Evolutionary conservation across 768 basidiomycete species (phyloP), one percentile per base, ranked within the genome.

Genomic region (Lactarius pseudohatsudake): DNA sequence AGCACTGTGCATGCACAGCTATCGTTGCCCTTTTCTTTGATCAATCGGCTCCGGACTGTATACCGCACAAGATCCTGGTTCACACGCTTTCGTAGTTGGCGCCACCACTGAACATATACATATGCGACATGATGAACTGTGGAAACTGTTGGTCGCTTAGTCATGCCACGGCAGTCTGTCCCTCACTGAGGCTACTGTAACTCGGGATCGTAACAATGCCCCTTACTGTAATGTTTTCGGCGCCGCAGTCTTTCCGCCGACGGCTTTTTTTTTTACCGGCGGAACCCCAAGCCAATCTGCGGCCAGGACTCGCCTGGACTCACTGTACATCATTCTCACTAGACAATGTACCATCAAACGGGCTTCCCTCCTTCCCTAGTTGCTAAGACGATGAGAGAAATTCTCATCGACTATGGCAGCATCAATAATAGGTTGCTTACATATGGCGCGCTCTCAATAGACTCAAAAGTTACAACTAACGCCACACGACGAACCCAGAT

Each of bases 321-420:
- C n/a, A n/a, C 11, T 38, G 38, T 40, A 16, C 11, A 20, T 53
- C 47, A 22, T 11, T 50, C 6, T 26, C 50, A 26, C 26, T 15
- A 41, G 41, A 41, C 6, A 53, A 15, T 5, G 7, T 11, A 22
- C 16, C 50, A 45, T 64, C 53, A 45, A 53, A 36, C 41, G 26
- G 36, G 9, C 13, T 28, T 54, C 34, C 41, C 18, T 26, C 26
- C 30, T 18, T 9, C 22, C n/a, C 22, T 62, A 57, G 65, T 66
- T 61, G 65, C 57, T 57, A 66, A 50, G 65, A 50, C 45, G 61
- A 66, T 62, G 10, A 13, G 16, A 15, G 10, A 36, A 34, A 6
- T 32, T 10, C 34, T 16, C 34, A 22, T 2, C n/a, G 22, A 65
- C 18, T 9, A 34, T 43, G 26, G 50, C 50, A 22, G 50, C 50